A percentile compares a stretch with the other conserved stretches of the same genome.
Conservation (phyloP, 208 protist species). For the Leishmania braziliensis region DNA sequence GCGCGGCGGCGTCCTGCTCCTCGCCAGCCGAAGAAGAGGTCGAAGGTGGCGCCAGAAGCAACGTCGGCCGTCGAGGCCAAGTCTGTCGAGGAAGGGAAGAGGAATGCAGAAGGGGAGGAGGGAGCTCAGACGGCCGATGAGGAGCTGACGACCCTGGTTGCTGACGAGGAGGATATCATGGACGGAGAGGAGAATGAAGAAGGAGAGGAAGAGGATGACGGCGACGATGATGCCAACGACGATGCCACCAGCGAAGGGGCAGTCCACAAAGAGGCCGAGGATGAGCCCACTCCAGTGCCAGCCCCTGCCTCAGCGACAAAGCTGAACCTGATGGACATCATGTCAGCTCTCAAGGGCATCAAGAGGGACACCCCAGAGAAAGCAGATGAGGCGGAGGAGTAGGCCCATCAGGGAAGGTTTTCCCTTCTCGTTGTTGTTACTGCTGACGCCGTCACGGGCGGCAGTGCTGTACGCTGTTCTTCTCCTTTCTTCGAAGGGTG, state of each 20-base stretch:
- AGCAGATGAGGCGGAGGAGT: slow-evolving; percentile 15
- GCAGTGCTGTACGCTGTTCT: neutral
- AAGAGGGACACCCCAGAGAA: slow-evolving; percentile 13
- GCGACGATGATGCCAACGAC: neutral
- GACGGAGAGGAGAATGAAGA: slow-evolving; percentile 8
- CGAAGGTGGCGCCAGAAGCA: slow-evolving; percentile 1
- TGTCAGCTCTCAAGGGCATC: slow-evolving; percentile 53
- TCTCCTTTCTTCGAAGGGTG: neutral
- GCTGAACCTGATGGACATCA: slow-evolving; percentile 62
- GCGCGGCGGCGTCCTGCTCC: slow-evolving; percentile 27
- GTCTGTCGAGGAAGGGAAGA: slow-evolving; percentile 2
- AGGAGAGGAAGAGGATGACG: slow-evolving; percentile 7
- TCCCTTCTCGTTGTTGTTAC: neutral
- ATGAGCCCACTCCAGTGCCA: slow-evolving; percentile 11
- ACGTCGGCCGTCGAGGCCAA: neutral
- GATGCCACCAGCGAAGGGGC: slow-evolving; percentile 2
- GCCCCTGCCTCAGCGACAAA: slow-evolving; percentile 27
- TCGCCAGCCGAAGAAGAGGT: slow-evolving; percentile 12
- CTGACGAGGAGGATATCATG: neutral
- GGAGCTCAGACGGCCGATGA: neutral
- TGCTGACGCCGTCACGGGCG: neutral
- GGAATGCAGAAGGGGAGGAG: slow-evolving; percentile 8
- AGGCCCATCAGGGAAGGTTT: neutral
- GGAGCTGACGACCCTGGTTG: neutral
- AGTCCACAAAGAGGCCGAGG: slow-evolving; percentile 10